Evolutionary conservation across 169 alveolate species (phyloP).

Genomic region (Eimeria zaria): DNA sequence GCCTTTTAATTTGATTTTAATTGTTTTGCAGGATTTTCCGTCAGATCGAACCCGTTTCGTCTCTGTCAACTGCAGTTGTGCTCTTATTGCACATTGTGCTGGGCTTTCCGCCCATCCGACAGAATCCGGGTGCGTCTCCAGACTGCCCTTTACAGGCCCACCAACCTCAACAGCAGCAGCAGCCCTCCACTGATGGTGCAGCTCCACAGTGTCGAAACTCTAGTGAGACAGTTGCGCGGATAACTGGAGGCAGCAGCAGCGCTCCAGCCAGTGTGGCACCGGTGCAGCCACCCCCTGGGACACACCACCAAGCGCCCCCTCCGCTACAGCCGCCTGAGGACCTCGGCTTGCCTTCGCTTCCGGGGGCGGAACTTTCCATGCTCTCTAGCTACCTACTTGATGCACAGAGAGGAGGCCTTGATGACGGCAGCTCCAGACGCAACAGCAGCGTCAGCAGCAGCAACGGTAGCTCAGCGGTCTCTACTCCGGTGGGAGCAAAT

Average conservation of each 20-base stretch:
- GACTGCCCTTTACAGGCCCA: conserved; percentile 26
- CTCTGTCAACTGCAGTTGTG: conserved; percentile 47
- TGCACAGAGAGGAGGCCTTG: conserved; percentile 13
- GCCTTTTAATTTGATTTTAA: background rate
- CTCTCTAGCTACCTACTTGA: conserved; percentile 48
- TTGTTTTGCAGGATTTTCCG: conserved; percentile 30
- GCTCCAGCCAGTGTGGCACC: background rate
- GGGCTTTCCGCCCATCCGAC: conserved; percentile 58
- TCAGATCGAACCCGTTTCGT: conserved; percentile 39
- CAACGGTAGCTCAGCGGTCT: conserved; percentile 48
- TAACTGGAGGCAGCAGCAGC: conserved; percentile 12
- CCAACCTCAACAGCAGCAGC: conserved; percentile 62
- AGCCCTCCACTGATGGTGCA: conserved; percentile 40
- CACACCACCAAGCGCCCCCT: conserved; percentile 37
- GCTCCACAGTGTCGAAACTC: conserved; percentile 7
- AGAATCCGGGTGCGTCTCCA: conserved; percentile 46
- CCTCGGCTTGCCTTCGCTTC: background rate
- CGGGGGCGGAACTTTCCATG: conserved; percentile 45
- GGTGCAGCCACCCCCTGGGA: background rate
- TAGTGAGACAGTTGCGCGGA: conserved; percentile 10
- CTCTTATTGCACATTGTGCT: conserved; percentile 58
- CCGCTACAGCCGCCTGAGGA: conserved; percentile 64
- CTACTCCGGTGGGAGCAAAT: conserved; percentile 34
- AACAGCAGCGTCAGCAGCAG: conserved; percentile 27
- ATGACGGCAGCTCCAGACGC: conserved; percentile 37